Evolutionary conservation across 441 rosid genomes (phyloP).

Genomic region (Adansonia grandidieri): DNA sequence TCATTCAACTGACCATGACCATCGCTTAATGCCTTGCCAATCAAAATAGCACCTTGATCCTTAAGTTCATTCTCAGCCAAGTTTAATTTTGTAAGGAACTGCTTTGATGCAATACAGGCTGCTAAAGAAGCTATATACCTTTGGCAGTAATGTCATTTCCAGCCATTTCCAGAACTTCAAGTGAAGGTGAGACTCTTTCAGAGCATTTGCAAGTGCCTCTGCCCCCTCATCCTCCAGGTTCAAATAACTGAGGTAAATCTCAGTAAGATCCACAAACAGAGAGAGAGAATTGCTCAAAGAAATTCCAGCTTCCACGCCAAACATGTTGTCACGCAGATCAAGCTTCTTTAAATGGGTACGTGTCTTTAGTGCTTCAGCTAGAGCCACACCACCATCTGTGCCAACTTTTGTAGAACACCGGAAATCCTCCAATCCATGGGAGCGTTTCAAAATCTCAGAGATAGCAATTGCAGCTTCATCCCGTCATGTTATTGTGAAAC

Average conservation of each 20-base stretch:
- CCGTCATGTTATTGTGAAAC: neutral
- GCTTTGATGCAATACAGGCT: constrained; percentile 51
- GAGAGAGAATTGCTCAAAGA: constrained; percentile 50
- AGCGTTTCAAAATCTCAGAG: neutral
- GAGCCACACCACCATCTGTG: constrained; percentile 71
- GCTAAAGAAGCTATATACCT: constrained; percentile 43
- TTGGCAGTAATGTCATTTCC: constrained; percentile 63
- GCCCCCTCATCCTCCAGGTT: constrained; percentile 70
- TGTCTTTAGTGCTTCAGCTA: constrained; percentile 53
- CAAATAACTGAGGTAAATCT: constrained; percentile 58
- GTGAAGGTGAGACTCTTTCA: constrained; percentile 49
- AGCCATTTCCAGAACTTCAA: constrained; percentile 65
- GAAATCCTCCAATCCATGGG: constrained; percentile 52
- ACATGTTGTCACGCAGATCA: constrained; percentile 77
- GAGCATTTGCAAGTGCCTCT: constrained; percentile 51
- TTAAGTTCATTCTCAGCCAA: constrained; percentile 27
- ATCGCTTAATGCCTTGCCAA: constrained; percentile 54
- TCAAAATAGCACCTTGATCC: constrained; percentile 64
- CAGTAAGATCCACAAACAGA: constrained; percentile 44
- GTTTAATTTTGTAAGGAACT: constrained; percentile 53
- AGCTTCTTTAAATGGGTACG: constrained; percentile 57
- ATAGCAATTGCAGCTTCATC: constrained; percentile 19
- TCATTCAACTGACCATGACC: constrained; percentile 56
- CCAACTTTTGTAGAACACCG: constrained; percentile 62
- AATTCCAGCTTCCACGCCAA: constrained; percentile 67